Conservation (phyloP, 352 stramenopile species). For the Phytophthora pseudosyringae region DNA sequence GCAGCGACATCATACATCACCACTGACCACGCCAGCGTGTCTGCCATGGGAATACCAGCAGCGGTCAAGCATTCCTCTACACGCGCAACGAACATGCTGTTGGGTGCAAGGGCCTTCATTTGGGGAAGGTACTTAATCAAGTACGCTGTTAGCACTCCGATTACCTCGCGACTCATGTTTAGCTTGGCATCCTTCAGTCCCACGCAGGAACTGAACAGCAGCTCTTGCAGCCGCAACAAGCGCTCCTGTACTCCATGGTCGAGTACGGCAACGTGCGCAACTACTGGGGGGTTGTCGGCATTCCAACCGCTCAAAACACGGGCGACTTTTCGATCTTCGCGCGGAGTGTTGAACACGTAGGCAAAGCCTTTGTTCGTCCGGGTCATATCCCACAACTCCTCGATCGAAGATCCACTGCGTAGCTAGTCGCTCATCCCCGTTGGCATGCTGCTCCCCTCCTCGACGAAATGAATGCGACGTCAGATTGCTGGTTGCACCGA, state of each 20-base stretch:
- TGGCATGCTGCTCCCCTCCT: conserved; percentile 35
- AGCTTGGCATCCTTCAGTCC: conserved; percentile 4
- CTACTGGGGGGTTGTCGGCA: too few relatives aligned
- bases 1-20: background rate
- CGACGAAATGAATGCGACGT: conserved; percentile 38
- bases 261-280: too few relatives aligned
- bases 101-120: background rate
- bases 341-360: background rate
- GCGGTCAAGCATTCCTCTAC: conserved; percentile 5
- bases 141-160: conserved; percentile 17
- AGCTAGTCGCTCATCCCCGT: background rate
- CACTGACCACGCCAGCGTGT: conserved; percentile 9
- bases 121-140: conserved; percentile 17
- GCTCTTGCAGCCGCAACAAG: background rate
- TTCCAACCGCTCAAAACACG: too few relatives aligned
- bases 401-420: conserved; percentile 14
- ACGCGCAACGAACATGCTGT: background rate
- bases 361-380: background rate
- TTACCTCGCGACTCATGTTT: conserved; percentile 19
- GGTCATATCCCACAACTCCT: background rate
- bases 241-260: too few relatives aligned
- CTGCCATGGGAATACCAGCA: background rate
- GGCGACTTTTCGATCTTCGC: too few relatives aligned
- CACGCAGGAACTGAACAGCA: conserved; percentile 13
- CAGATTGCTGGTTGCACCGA: conserved; percentile 19